Evolutionary conservation across 345 rosid genomes (phyloP), one percentile per base, ranked within the genome.

Genomic region (Salix udensis): DNA sequence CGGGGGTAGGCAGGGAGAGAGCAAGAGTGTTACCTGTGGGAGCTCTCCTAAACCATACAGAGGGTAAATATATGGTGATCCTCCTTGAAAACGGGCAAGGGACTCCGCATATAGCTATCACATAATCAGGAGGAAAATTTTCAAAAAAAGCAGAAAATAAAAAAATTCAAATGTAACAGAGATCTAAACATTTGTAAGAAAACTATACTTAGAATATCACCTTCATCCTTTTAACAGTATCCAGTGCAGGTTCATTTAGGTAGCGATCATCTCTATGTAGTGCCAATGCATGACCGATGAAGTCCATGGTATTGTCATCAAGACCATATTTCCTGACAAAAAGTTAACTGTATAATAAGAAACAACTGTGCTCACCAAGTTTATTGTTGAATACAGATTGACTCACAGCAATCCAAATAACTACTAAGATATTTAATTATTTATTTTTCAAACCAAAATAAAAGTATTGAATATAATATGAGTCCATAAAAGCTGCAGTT

Each of bases 141-240:
- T 68, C 2, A 40, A 21, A 11, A 40, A 68, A 13, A 21, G 28
- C 48, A 64, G 55, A 75, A n/a, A 67, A 71, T 84, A 50, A 77
- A 74, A 26, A 31, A 40, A 4, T 50, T 16, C 60, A 60, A 15
- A 74, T 52, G 67, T 5, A 67, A 44, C 11, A 21, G 73, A 74
- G 26, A 52, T 30, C n/a, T 61, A 52, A 65, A 62, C 8, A 39
- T 53, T 40, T 14, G 30, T 19, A 73, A 61, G 50, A 55, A 46
- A 61, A 74, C 7, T 53, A 4, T 73, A 46, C 71, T 50, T 24
- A 44, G 66, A 68, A 50, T 39, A 68, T 82, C 48, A 96, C 99
- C 97, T 93, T 96, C 99, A 96, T 96, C 86, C 97, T 88, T 88
- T 82, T 88, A 53, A 96, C 99, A 71, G 94, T 91, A 80, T 96